These are phyloP conservation scores for Aspergillus quadricinctus DNA, from an alignment of 2,329 filamentous ascomycete genomes.

Conservation along the genomic window DNA sequence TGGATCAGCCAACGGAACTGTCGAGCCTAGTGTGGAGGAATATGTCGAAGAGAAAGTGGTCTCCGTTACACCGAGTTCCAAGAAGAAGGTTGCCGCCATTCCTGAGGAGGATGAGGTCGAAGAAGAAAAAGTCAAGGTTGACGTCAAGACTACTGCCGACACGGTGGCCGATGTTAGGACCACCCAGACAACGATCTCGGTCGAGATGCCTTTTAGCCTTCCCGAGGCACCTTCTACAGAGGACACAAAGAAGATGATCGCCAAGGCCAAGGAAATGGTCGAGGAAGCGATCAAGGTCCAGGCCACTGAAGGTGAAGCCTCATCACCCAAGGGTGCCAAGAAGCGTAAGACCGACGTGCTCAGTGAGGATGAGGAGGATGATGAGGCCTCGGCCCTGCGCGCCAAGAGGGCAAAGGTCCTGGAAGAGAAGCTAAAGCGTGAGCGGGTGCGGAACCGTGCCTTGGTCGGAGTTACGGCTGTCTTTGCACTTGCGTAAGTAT, in stretches of 20 bases:
- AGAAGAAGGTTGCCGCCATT: slow-evolving; percentile 13
- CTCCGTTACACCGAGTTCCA: slow-evolving; percentile 14
- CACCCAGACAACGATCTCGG: slow-evolving; percentile 67
- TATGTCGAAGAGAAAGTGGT: slow-evolving; percentile 23
- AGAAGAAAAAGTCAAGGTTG: slow-evolving; percentile 59
- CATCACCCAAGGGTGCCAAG: slow-evolving; percentile 39
- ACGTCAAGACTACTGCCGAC: slow-evolving; percentile 62
- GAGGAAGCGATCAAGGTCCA: slow-evolving; percentile 57
- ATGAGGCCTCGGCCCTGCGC: slow-evolving; percentile 43
- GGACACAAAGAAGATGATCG: slow-evolving; percentile 77
- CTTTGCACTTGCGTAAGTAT: slow-evolving; percentile 81
- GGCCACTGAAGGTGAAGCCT: slow-evolving; percentile 33
- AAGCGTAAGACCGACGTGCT: slow-evolving; percentile 75
- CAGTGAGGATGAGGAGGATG: slow-evolving; percentile 46
- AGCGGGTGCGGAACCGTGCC: slow-evolving; percentile 80
- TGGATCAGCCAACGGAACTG: slow-evolving; percentile 20
- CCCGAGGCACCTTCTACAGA: slow-evolving; percentile 68
- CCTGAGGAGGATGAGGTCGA: slow-evolving; percentile 18
- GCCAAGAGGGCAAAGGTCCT: slow-evolving; percentile 67
- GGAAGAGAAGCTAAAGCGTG: slow-evolving; percentile 75
- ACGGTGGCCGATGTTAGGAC: slow-evolving; percentile 56
- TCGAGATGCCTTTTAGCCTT: slow-evolving; percentile 67
- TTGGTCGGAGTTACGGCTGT: slow-evolving; percentile 82
- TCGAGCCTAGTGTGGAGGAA: slow-evolving; percentile 25
- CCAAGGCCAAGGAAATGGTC: slow-evolving; percentile 84